phyloP scores from a whole-genome alignment of 345 rosid genomes.

The Rubroshorea leprosula region DNA sequence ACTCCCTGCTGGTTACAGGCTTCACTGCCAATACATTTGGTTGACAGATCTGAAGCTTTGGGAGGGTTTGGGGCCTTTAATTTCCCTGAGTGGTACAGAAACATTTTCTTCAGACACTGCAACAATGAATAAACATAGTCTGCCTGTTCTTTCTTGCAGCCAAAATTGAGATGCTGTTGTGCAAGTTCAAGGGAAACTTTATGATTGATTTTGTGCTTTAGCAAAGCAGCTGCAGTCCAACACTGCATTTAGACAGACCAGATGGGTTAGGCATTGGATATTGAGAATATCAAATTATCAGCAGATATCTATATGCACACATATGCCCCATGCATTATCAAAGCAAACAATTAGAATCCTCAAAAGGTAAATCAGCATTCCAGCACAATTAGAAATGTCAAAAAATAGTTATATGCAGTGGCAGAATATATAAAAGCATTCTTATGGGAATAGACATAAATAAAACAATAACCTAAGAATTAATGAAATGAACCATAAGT shows the following conservation, averaged over 20 bases:
- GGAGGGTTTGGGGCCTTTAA: constrained; percentile 22
- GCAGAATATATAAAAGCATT: neutral
- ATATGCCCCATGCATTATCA: neutral
- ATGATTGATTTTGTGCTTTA: constrained; percentile 54
- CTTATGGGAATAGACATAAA: too few relatives aligned
- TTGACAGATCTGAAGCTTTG: constrained; percentile 23
- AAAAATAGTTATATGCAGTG: neutral
- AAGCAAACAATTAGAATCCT: neutral
- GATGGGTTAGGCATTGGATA: constrained; percentile 3
- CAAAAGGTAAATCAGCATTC: neutral
- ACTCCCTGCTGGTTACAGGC: constrained; percentile 13
- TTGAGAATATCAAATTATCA: neutral
- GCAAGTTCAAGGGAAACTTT: constrained; percentile 65
- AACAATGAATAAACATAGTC: constrained; percentile 49
- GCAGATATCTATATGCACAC: neutral
- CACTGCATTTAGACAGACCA: constrained; percentile 41
- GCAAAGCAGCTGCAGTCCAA: constrained; percentile 76
- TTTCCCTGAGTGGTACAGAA: constrained; percentile 31
- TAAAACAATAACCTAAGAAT: too few relatives aligned
- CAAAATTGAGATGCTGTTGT: constrained; percentile 49
- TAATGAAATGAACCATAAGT: too few relatives aligned
- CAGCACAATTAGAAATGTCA: neutral
- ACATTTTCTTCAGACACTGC: constrained; percentile 53
- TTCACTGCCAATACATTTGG: constrained; percentile 19
- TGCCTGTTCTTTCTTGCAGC: constrained; percentile 61